Conservation (phyloP, 1,284 basidiomycete species). For the Neotropicomus parvogracilis region DNA sequence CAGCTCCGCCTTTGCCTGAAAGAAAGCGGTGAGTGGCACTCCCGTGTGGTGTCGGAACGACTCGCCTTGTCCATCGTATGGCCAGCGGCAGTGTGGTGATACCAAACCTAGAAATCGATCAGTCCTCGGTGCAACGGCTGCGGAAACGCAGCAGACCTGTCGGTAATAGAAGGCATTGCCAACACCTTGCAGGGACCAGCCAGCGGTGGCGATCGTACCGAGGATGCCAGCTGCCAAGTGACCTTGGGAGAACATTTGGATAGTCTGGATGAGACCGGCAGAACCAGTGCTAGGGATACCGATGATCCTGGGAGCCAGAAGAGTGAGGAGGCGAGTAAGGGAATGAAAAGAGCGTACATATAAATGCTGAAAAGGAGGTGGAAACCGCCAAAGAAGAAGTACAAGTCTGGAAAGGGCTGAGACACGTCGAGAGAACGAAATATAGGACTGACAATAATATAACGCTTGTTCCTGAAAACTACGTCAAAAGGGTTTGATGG, state of each 20-base stretch:
- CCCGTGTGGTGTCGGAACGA: slow-evolving; percentile 6
- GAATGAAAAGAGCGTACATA: slow-evolving; percentile 52
- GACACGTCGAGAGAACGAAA: slow-evolving; percentile 16
- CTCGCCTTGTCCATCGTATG: slow-evolving; percentile 79
- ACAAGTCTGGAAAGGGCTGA: slow-evolving; percentile 64
- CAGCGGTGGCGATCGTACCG: slow-evolving; percentile 75
- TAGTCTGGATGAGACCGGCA: slow-evolving; percentile 92
- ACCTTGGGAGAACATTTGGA: slow-evolving; percentile 66
- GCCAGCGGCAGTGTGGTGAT: slow-evolving; percentile 77
- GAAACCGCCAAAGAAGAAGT: slow-evolving; percentile 93
- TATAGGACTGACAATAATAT: slow-evolving; percentile 65
- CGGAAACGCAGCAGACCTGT: slow-evolving; percentile 46
- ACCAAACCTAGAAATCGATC: slow-evolving; percentile 63
- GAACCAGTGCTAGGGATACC: slow-evolving; percentile 90
- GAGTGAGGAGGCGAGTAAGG: slow-evolving; percentile 22
- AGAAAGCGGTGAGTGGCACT: slow-evolving; percentile 11
- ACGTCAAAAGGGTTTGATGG: slow-evolving; percentile 13
- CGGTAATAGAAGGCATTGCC: slow-evolving; percentile 84
- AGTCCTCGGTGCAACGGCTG: slow-evolving; percentile 6
- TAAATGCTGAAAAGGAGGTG: slow-evolving; percentile 89
- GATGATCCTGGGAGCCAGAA: slow-evolving; percentile 65
- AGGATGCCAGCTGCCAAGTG: slow-evolving; percentile 74
- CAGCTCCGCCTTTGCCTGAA: slow-evolving; percentile 80
- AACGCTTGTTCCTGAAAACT: slow-evolving; percentile 70
- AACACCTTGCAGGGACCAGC: slow-evolving; percentile 84